Base-by-base conservation (phyloP, 2,329 filamentous ascomycete species). In the Penicillium psychrosexuale region DNA sequence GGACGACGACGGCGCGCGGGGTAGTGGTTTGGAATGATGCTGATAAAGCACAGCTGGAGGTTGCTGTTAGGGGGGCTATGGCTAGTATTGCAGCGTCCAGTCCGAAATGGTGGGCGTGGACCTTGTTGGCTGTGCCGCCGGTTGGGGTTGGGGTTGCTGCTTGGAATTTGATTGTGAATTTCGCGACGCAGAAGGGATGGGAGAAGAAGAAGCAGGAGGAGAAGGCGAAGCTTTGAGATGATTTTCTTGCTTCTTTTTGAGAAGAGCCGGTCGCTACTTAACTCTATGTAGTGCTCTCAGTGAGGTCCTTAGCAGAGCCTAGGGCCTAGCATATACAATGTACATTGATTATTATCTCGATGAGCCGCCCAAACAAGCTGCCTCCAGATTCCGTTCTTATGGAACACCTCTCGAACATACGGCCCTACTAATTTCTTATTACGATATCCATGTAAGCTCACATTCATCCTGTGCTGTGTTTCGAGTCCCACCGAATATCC, bases 11-110 rank as follows among this genome's bases (percentile, higher is more conserved):
- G 39, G 78, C 77, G 7, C 82, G 80, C 45, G 93, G 92, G 0
- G 82, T 91, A 3, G 90, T 97, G 33, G 82, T 99, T 24, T 94
- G 90, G 90, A 99, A 99, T 75, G 93, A 97, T 75, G 84, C 84
- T 2, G 84, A 84, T 44, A 86, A 80, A 67, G 85, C 85, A 34
- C 84, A 91, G 59, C 72, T 99, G 67, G 82, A 83, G 72, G 72
- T 68, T 47, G 85, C 90, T 71, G 77, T 97, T 11, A 79, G 81
- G 48, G 78, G 76, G 56, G 88, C 86, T 8, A 84, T 97, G 77
- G 68, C 66, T 4, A 80, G 81, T 57, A 76, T 97, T 36, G 80
- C 78, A 65, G 77, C 67, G 43, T 74, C 76, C 17, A 94, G 88
- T 71, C 90, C 90, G 7, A 74, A 77, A 58, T 95, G 91, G 90